Evolutionary conservation across 2,329 filamentous ascomycete genomes (phyloP).

Genomic region (Raffaelea ambrosiae): DNA sequence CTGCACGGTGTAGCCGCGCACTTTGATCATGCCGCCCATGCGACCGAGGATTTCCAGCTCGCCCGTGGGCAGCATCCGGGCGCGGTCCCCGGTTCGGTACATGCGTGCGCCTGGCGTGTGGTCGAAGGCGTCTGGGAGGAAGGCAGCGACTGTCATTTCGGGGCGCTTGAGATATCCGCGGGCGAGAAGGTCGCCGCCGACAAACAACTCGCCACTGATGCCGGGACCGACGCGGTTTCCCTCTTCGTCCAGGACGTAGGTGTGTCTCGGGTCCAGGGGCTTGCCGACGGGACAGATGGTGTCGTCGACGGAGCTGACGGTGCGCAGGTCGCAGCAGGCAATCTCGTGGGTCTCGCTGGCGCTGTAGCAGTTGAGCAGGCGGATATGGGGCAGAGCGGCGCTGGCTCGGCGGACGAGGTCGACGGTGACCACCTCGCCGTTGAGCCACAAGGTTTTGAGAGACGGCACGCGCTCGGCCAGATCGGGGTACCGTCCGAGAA

Average conservation of each 20-base stretch:
- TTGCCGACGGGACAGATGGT: slow-evolving; percentile 67
- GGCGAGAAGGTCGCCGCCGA: slow-evolving; percentile 66
- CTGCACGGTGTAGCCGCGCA: slow-evolving; percentile 70
- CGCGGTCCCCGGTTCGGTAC: slow-evolving; percentile 68
- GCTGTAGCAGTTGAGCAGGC: slow-evolving; percentile 72
- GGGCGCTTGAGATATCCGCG: slow-evolving; percentile 73
- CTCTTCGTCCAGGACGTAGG: slow-evolving; percentile 64
- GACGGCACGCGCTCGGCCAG: slow-evolving; percentile 56
- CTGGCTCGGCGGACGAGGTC: slow-evolving; percentile 63
- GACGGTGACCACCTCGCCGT: slow-evolving; percentile 74
- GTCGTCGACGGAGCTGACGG: slow-evolving; percentile 52
- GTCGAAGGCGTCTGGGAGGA: slow-evolving; percentile 58
- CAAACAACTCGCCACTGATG: slow-evolving; percentile 61
- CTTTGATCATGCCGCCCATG: slow-evolving; percentile 73
- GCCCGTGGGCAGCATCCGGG: slow-evolving; percentile 57
- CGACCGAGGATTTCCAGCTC: slow-evolving; percentile 68
- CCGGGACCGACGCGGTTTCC: slow-evolving; percentile 56
- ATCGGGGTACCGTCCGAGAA: slow-evolving; percentile 60
- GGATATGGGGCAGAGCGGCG: slow-evolving; percentile 57
- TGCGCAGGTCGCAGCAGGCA: slow-evolving; percentile 64
- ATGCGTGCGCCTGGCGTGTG: slow-evolving; percentile 52
- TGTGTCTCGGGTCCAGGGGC: slow-evolving; percentile 57
- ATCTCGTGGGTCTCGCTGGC: slow-evolving; percentile 77
- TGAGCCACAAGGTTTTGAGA: slow-evolving; percentile 67
- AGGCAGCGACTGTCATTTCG: slow-evolving; percentile 66